phyloP scores from a whole-genome alignment of 139 green algal genomes.

The Nannochloris sp. region DNA sequence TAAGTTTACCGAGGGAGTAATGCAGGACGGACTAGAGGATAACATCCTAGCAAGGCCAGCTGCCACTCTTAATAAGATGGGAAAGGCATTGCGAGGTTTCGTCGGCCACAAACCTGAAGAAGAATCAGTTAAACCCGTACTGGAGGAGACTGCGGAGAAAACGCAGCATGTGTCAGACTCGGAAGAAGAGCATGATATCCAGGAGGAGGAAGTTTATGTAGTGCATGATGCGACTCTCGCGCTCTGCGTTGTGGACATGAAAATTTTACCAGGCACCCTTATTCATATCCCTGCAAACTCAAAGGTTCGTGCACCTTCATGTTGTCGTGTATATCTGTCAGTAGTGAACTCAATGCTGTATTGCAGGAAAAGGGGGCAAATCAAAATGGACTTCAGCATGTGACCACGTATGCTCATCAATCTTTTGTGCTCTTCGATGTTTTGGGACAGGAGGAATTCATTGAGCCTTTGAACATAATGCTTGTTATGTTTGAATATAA shows the following conservation, averaged over 20 bases:
- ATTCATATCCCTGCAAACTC: background rate
- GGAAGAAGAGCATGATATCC: background rate
- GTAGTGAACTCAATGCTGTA: too few relatives aligned
- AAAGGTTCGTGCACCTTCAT: too few relatives aligned
- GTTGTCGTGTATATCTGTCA: too few relatives aligned
- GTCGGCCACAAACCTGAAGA: background rate
- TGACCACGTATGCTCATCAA: too few relatives aligned
- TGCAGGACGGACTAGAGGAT: background rate
- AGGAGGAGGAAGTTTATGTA: background rate
- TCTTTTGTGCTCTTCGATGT: background rate
- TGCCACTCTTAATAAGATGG: background rate
- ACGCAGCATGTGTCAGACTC: background rate
- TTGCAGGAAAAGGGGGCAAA: too few relatives aligned
- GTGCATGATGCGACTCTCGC: background rate
- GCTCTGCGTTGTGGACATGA: background rate
- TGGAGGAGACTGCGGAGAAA: background rate
- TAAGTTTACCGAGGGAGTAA: too few relatives aligned
- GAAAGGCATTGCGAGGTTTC: background rate
- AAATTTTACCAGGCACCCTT: background rate
- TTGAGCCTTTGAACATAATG: background rate
- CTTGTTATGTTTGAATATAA: constrained; percentile 7
- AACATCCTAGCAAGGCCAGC: background rate
- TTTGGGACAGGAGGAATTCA: background rate
- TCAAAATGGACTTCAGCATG: too few relatives aligned
- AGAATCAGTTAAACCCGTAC: background rate